Evolutionary conservation across 345 rosid genomes (phyloP).

Genomic region (Melastoma malabathricum): DNA sequence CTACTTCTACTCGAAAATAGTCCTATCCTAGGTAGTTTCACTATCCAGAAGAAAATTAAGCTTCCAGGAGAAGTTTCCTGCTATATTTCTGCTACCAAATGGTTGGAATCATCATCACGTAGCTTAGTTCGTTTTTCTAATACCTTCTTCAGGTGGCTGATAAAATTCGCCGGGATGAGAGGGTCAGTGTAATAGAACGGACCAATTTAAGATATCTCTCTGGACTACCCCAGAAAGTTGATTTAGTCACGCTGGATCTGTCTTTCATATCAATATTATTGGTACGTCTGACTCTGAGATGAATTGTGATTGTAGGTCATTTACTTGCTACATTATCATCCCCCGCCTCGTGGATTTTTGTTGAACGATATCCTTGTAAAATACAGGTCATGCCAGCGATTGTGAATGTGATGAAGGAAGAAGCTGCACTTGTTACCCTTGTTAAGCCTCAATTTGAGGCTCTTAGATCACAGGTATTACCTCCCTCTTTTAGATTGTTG

Average conservation of each 20-base stretch:
- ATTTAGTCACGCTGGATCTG: constrained; percentile 89
- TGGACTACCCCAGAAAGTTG: constrained; percentile 71
- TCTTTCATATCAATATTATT: constrained; percentile 83
- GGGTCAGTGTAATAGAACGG: constrained; percentile 66
- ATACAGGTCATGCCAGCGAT: constrained; percentile 87
- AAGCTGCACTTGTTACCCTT: constrained; percentile 53
- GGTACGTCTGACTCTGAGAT: constrained; percentile 24
- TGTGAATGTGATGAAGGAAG: constrained; percentile 71
- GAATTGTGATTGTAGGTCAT: not conserved
- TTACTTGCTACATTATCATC: not conserved
- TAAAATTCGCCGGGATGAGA: constrained; percentile 63
- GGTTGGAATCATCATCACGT: too few species aligned
- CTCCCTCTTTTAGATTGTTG: too few species aligned
- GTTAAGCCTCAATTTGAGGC: constrained; percentile 98
- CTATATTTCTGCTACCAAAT: too few species aligned
- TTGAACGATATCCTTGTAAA: not conserved
- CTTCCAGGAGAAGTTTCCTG: not conserved
- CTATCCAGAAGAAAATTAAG: not conserved
- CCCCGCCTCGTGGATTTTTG: not conserved
- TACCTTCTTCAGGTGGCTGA: constrained; percentile 61
- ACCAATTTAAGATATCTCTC: constrained; percentile 83
- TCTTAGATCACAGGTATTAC: constrained; percentile 66
- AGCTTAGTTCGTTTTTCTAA: not conserved
- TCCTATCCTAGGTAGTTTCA: not conserved
- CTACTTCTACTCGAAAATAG: too few species aligned